Base-by-base conservation (phyloP, 768 basidiomycete genomes). In the Erythrobasidium yunnanense region DNA sequence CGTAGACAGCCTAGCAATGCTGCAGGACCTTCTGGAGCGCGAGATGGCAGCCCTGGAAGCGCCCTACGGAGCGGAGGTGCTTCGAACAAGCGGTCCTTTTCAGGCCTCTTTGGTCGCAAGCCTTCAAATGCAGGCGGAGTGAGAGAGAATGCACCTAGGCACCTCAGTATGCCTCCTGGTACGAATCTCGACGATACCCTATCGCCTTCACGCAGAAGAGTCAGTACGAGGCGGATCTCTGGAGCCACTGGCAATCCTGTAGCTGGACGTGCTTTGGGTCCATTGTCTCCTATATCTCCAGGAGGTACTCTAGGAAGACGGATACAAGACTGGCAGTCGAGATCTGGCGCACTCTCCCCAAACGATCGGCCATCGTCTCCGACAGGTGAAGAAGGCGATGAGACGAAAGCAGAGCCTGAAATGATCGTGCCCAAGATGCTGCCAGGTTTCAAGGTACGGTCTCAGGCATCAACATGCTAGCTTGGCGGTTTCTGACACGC, bases 351-450 rank as follows among this genome's bases (percentile, higher is more conserved):
- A 38, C 15, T 13, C 17, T 57, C 33, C 11, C 29, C 56, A 33
- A 25, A n/a, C 22, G 56, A 34, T 22, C 7, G n/a, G 45, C 56
- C 35, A 45, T 20, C 38, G 13, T 29, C 35, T 23, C 35, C 15
- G 47, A 45, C n/a, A 13, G 49, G 52, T 32, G 27, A n/a, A 8
- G n/a, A 49, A 29, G 60, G 47, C 60, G 60, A 63, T 63, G 47
- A 63, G 7, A 2, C 22, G 4, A 17, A 27, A 4, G 15, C n/a
- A 33, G 47, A 50, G 47, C 46, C 46, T n/a, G 60, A 49, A 11
- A 25, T 38, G n/a, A 63, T 63, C 49, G 30, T 63, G n/a, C 60
- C 60, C 20, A 51, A 49, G 29, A 63, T 63, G 60, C 60, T 63
- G 47, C 60, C 60, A 15, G 60, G 42, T n/a, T 42, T 42, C 11